Conservation (phyloP, 495 filamentous ascomycete species). For the Filosporella fistucella region DNA sequence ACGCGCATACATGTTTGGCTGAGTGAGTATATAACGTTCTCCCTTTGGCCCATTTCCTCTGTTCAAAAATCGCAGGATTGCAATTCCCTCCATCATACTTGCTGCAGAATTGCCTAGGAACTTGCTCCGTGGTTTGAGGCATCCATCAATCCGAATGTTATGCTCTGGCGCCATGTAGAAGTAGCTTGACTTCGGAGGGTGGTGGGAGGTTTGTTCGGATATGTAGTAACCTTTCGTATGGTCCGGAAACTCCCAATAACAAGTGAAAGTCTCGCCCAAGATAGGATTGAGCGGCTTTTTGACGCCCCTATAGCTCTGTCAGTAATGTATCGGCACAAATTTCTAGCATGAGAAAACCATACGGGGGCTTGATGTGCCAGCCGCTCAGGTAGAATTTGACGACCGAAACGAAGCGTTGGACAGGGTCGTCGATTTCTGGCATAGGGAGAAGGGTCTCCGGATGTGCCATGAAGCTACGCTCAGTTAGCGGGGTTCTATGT, state of each 20-base stretch:
- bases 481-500: not conserved
- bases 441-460: constrained; percentile 92
- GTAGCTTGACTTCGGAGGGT: constrained; percentile 97
- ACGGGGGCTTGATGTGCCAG: constrained; percentile 99
- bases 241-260: constrained; percentile 92
- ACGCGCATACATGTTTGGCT: constrained; percentile 99
- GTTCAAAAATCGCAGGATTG: constrained; percentile 80
- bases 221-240: constrained; percentile 89
- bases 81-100: constrained; percentile 96
- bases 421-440: constrained; percentile 80
- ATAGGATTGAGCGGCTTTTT: constrained; percentile 99
- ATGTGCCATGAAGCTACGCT: constrained; percentile 93
- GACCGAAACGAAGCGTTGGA: constrained; percentile 86
- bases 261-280: constrained; percentile 90
- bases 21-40: constrained; percentile 89
- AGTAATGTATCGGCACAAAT: constrained; percentile 13
- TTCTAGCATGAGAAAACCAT: constrained; percentile 28
- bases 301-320: constrained; percentile 62
- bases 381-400: constrained; percentile 97
- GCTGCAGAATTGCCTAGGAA: constrained; percentile 97
- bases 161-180: constrained; percentile 98
- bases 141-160: constrained; percentile 91
- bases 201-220: constrained; percentile 95
- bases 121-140: constrained; percentile 91
- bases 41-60: constrained; percentile 60